Percentiles rank a stretch among this genome's conserved stretches.
phyloP scores from a whole-genome alignment of 1,284 basidiomycete species.

The Trichosporon sp. region DNA sequence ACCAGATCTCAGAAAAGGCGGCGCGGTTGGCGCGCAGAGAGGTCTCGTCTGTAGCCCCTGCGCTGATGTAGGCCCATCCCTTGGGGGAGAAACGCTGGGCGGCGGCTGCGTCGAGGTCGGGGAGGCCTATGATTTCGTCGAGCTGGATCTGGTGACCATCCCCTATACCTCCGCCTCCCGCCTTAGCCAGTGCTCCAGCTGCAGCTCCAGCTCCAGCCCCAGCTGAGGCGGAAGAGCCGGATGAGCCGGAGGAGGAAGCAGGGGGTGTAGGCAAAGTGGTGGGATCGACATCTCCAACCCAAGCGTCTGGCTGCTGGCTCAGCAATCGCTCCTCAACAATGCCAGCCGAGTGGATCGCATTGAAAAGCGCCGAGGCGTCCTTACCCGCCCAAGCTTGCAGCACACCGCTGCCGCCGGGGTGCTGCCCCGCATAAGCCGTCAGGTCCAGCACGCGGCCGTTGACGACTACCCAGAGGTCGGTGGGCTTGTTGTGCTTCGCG shows the following conservation, averaged over 20 bases:
- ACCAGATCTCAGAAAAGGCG: constrained; percentile 43
- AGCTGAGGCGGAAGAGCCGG: no score
- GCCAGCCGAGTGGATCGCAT: constrained; percentile 43
- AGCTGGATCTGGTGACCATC: constrained; percentile 33
- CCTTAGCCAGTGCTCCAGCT: no score
- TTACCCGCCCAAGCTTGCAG: constrained; percentile 42
- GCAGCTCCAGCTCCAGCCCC: no score
- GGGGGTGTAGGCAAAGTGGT: constrained; percentile 25
- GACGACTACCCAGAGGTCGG: constrained; percentile 78
- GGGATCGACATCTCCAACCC: constrained; percentile 27
- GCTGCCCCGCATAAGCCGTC: constrained; percentile 29
- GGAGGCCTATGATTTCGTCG: constrained; percentile 43
- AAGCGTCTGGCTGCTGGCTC: constrained; percentile 19
- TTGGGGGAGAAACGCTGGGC: constrained; percentile 36
- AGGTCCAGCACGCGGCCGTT: constrained; percentile 47
- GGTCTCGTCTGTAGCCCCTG: constrained; percentile 45
- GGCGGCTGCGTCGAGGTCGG: constrained; percentile 47
- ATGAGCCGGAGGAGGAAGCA: constrained; percentile 1
- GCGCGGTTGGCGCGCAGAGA: constrained; percentile 40
- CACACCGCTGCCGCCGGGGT: constrained; percentile 41
- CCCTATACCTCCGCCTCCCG: constrained; percentile 13
- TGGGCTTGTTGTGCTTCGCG: constrained; percentile 52
- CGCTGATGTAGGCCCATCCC: constrained; percentile 47
- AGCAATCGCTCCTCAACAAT: constrained; percentile 42
- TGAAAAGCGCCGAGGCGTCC: constrained; percentile 42